A percentile compares a stretch with the other conserved stretches of the same genome.
phyloP scores from a whole-genome alignment of 768 basidiomycete species.

The Mrakia hoshinonis region DNA sequence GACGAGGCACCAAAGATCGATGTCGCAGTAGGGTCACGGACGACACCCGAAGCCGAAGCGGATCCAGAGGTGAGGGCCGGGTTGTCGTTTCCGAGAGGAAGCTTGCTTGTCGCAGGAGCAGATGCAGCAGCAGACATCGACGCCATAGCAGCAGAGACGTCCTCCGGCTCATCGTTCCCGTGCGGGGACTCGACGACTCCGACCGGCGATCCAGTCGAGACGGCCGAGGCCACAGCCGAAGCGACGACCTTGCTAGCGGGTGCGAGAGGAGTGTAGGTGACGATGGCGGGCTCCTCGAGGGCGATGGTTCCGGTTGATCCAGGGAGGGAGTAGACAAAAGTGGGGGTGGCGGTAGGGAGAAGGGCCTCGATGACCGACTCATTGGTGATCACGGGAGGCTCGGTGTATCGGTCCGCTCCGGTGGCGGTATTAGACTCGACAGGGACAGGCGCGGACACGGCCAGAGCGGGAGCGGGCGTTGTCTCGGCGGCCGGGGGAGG shows the following conservation, averaged over 20 bases:
- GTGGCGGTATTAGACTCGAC: background rate
- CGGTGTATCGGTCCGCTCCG: background rate
- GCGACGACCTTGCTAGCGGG: conserved; percentile 9
- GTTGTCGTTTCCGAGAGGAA: conserved; percentile 4
- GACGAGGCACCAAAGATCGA: background rate
- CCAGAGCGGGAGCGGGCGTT: background rate
- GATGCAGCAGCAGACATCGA: background rate
- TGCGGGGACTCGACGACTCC: background rate
- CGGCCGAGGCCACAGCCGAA: conserved; percentile 1
- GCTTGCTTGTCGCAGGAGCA: background rate
- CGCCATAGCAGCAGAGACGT: background rate
- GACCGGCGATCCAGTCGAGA: background rate
- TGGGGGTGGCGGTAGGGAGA: conserved; percentile 6
- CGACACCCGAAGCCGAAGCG: background rate
- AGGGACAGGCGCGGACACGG: background rate
- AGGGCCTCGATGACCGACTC: conserved; percentile 2
- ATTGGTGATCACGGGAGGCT: background rate
- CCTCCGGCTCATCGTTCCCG: conserved; percentile 1
- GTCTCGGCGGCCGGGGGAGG: background rate
- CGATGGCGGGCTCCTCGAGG: background rate
- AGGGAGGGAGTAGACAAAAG: conserved; percentile 17
- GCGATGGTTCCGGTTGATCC: background rate
- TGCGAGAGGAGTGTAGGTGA: background rate
- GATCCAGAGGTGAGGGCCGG: background rate
- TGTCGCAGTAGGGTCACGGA: background rate